These are phyloP conservation scores for Stylonectria norvegica DNA, from an alignment of 2,329 filamentous ascomycete genomes.

Conservation along the genomic window DNA sequence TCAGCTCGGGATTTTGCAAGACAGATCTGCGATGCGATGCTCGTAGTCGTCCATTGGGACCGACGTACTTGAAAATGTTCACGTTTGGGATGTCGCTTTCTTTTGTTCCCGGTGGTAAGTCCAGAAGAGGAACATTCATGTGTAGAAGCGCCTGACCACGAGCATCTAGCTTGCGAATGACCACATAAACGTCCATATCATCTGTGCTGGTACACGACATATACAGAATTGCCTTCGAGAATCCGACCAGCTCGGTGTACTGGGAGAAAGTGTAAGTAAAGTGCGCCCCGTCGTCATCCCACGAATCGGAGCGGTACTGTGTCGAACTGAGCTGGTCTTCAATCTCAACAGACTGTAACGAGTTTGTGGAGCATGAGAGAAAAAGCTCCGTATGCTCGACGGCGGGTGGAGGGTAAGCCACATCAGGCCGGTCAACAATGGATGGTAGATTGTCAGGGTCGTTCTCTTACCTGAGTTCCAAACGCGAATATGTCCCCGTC, in stretches of 20 bases:
- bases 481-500: neutral
- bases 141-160: neutral
- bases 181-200: neutral
- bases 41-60: neutral
- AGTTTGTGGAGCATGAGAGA: neutral
- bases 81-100: neutral
- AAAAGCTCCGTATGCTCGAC: neutral
- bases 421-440: neutral
- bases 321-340: too few species aligned
- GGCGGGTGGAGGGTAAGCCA: neutral
- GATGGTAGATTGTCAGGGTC: neutral
- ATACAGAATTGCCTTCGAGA: neutral
- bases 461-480: neutral
- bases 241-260: neutral
- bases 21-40: neutral
- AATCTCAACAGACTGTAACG: too few species aligned
- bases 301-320: too few species aligned
- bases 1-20: neutral
- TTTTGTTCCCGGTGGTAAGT: too few species aligned
- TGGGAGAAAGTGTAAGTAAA: neutral
- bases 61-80: neutral
- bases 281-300: neutral
- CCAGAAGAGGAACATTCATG: neutral
- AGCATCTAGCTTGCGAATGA: neutral
- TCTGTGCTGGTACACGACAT: neutral